These are phyloP conservation scores for Kodamaea lidongshanica DNA, from an alignment of 805 yeast species.

Conservation along the genomic window DNA sequence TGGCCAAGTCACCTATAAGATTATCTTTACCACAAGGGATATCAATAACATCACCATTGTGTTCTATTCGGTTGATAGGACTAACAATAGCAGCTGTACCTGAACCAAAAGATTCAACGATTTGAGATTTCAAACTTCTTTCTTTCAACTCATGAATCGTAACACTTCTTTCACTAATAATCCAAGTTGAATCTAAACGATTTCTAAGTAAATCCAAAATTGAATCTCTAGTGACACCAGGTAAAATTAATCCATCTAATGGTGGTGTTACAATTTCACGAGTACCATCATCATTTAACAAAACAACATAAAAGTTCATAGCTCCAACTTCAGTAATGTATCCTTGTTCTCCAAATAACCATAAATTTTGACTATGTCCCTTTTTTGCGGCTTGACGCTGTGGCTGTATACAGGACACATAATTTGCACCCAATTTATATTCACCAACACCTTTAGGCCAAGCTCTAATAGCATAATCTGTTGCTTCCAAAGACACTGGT, in stretches of 20 bases:
- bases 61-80: conserved; percentile 84
- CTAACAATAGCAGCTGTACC: conserved; percentile 98
- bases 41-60: conserved; percentile 59
- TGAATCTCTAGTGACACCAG: conserved; percentile 97
- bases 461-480: conserved; percentile 93
- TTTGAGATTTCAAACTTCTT: conserved; percentile 69
- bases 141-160: conserved; percentile 77
- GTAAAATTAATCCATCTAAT: conserved; percentile 91
- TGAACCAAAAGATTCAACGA: conserved; percentile 91
- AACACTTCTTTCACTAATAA: conserved; percentile 71
- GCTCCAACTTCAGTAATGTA: conserved; percentile 94
- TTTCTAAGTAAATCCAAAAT: conserved; percentile 69
- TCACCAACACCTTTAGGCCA: conserved; percentile 99
- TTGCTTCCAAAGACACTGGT: conserved; percentile 90
- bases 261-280: conserved; percentile 94
- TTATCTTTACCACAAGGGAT: conserved; percentile 73
- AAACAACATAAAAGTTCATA: conserved; percentile 89
- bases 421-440: conserved; percentile 94
- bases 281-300: conserved; percentile 73
- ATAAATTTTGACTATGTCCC: conserved; percentile 92
- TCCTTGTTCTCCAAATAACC: conserved; percentile 89
- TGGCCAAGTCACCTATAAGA: conserved; percentile 75
- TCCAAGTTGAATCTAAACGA: conserved; percentile 70
- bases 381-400: conserved; percentile 81
- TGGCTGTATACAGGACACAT: conserved; percentile 91